Evolutionary conservation across 805 yeast genomes (phyloP), one percentile per base, ranked within the genome.

Genomic region (Wickerhamomyces chambardii): DNA sequence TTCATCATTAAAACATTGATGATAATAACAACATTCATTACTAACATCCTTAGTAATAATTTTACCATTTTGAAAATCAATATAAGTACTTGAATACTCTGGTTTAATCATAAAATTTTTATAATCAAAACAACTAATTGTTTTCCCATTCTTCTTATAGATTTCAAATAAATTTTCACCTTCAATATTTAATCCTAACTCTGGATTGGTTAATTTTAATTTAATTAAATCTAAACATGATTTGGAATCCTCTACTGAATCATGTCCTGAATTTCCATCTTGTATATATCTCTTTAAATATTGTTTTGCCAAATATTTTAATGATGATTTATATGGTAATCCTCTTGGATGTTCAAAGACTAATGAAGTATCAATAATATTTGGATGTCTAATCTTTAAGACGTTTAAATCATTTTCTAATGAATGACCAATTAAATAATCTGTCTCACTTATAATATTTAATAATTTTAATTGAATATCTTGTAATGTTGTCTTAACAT

Each of bases 381-480:
- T 64, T 2, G 84, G 79, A 53, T 90, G 97, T 32, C 77, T 67
- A 14, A 92, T 46, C 45, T 70, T 69, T 51, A 92, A 56, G 3
- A 78, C 95, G 10, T 68, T 64, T 33, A 90, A 63, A 55, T 90
- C 98, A 17, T 81, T 77, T 42, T 89, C 90, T 22, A 90, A 61
- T 0, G 97, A 90, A 54, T 90, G 98, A 2, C 98, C 97, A 35
- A 90, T 71, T 17, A 90, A 51, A 12, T 78, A 66, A 51, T 87
- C 97, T 15, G 63, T 58, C 2, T 68, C 47, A 6, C 73, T 59
- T n/a, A 90, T 61, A 2, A 70, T 45, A 3, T 51, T 43, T 2
- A 72, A 34, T 6, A 92, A 38, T 46, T 68, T 62, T 2, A 64
- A 40, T 53, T 87, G 97, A 3, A 85, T 73, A 45, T 89, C 95